Evolutionary conservation across 768 basidiomycete species (phyloP).

Genomic region (Vararia minispora): DNA sequence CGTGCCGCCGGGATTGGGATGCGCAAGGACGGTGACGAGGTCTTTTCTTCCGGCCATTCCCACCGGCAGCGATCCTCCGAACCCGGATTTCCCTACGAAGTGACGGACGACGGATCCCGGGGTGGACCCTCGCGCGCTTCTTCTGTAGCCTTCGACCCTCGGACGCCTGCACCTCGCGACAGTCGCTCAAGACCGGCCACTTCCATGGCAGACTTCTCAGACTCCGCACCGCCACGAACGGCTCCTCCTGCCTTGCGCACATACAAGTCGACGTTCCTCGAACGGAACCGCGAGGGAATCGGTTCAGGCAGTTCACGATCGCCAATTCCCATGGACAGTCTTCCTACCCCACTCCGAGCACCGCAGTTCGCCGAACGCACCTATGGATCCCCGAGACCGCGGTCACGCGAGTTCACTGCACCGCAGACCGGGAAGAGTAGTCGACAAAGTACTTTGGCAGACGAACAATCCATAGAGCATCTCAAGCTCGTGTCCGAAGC

Average conservation of each 20-base stretch:
- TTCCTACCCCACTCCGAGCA: constrained; percentile 2
- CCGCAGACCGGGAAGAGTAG: background rate
- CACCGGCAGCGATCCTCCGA: background rate
- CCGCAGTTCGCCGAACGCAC: constrained; percentile 15
- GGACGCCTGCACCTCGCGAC: constrained; percentile 11
- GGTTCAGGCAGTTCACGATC: background rate
- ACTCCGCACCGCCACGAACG: constrained; percentile 22
- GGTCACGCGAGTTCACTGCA: constrained; percentile 1
- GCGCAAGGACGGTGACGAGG: constrained; percentile 25
- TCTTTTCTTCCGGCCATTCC: no score
- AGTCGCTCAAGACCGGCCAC: constrained; percentile 17
- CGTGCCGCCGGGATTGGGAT: constrained; percentile 57
- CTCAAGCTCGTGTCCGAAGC: constrained; percentile 60
- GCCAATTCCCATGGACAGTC: constrained; percentile 6
- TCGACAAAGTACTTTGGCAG: constrained; percentile 12
- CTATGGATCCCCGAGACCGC: constrained; percentile 12
- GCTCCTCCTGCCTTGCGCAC: constrained; percentile 28
- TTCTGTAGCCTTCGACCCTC: constrained; percentile 7
- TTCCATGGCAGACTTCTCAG: constrained; percentile 23
- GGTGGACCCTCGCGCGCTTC: constrained; percentile 6
- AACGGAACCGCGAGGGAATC: constrained; percentile 15
- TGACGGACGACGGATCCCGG: no score
- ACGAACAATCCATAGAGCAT: constrained; percentile 36
- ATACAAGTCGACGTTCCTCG: constrained; percentile 32
- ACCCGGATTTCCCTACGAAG: no score